phyloP scores from a whole-genome alignment of 1,139 yeast species.

The Blastobotrys apis region DNA sequence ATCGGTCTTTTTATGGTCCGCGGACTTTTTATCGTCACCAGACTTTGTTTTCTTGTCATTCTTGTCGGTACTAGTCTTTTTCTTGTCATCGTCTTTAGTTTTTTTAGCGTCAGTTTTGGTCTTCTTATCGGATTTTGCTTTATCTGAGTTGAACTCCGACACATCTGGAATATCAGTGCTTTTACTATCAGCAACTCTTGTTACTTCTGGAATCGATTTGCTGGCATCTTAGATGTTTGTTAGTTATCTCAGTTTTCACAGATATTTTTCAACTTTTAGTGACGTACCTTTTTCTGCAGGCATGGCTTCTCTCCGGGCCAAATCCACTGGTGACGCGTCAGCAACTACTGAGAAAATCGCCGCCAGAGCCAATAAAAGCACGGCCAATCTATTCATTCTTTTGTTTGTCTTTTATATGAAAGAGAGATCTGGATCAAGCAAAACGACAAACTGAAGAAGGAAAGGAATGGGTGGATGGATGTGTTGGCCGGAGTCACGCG shows the following conservation, averaged over 20 bases:
- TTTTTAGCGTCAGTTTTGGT: slow-evolving; percentile 2
- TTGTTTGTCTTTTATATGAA: too few relatives aligned
- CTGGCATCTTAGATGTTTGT: slow-evolving; percentile 1
- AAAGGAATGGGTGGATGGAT: too few relatives aligned
- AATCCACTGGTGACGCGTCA: slow-evolving; percentile 2
- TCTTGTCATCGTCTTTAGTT: slow-evolving; percentile 6
- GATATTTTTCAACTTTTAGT: background rate
- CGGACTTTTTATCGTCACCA: slow-evolving; percentile 5
- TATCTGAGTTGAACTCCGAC: slow-evolving; percentile 1
- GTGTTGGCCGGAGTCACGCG: too few relatives aligned
- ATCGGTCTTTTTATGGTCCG: slow-evolving; percentile 4
- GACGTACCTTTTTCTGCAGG: background rate
- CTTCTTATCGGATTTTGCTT: background rate
- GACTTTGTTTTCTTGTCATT: slow-evolving; percentile 5
- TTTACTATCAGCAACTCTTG: background rate
- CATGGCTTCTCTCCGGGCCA: background rate
- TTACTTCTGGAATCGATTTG: background rate
- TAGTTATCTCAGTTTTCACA: background rate
- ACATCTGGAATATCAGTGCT: slow-evolving; percentile 11
- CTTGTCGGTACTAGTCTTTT: slow-evolving; percentile 4
- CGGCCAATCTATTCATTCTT: too few relatives aligned
- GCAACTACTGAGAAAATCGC: background rate
- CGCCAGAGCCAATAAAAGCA: too few relatives aligned
- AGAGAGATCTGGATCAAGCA: too few relatives aligned
- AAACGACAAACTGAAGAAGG: too few relatives aligned